Conservation (phyloP, 169 alveolate genomes). For the Theileria parva region DNA sequence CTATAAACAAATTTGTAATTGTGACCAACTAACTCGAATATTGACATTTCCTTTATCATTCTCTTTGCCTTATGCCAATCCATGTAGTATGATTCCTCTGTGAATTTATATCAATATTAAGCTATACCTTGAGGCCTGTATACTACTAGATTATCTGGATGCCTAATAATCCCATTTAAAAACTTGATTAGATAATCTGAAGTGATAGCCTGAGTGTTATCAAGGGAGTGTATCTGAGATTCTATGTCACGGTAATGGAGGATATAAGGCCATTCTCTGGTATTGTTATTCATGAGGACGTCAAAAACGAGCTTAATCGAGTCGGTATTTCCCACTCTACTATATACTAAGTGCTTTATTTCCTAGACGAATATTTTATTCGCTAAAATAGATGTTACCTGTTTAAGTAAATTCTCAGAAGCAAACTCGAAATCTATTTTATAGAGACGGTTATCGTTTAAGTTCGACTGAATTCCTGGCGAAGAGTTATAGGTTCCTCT, state of each 20-base stretch:
- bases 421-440: constrained; percentile 1
- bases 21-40: constrained; percentile 38
- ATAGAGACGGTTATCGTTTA: constrained; percentile 17
- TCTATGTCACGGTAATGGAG: constrained; percentile 11
- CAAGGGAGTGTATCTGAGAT: neutral
- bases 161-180: constrained; percentile 48
- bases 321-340: constrained; percentile 50
- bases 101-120: neutral
- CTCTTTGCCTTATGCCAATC: constrained; percentile 59
- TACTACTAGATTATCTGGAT: constrained; percentile 64
- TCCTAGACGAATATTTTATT: constrained; percentile 12
- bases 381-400: neutral
- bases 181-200: constrained; percentile 43
- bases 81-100: constrained; percentile 34
- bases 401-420: constrained; percentile 11
- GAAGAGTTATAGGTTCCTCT: constrained; percentile 4
- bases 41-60: constrained; percentile 54
- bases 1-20: constrained; percentile 4
- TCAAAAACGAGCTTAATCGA: constrained; percentile 46
- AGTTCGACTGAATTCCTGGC: neutral
- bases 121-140: constrained; percentile 18
- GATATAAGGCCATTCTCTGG: neutral
- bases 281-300: constrained; percentile 49
- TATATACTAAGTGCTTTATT: constrained; percentile 46
- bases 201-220: neutral